Evolutionary conservation across 2,329 filamentous ascomycete species (phyloP).

Genomic region (Exophiala sp.): DNA sequence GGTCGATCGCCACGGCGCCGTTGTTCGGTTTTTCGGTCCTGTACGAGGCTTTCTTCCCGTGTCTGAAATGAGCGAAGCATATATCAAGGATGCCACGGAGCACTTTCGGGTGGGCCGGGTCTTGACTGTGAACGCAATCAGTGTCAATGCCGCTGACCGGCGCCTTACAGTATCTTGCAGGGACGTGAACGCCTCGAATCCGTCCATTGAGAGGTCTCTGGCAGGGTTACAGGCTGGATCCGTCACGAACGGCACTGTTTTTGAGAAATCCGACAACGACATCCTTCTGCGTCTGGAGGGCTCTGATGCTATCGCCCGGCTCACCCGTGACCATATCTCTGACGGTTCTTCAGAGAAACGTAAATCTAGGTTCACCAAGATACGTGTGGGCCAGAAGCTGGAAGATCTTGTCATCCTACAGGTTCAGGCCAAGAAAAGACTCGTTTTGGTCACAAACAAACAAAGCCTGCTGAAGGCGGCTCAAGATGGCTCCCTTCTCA

Average conservation of each 20-base stretch:
- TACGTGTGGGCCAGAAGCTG: slow-evolving; percentile 79
- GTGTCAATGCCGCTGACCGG: slow-evolving; percentile 66
- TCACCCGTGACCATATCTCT: slow-evolving; percentile 74
- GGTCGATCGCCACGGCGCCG: slow-evolving; percentile 71
- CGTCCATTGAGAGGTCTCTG: slow-evolving; percentile 15
- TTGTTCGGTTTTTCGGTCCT: slow-evolving; percentile 86
- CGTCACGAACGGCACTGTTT: slow-evolving; percentile 72
- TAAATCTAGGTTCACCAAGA: slow-evolving; percentile 70
- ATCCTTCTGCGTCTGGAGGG: slow-evolving; percentile 72
- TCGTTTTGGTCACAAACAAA: slow-evolving; percentile 77
- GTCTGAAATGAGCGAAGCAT: slow-evolving; percentile 97
- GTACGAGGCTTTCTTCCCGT: slow-evolving; percentile 85
- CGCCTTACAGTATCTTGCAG: slow-evolving; percentile 90
- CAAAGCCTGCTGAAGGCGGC: slow-evolving; percentile 74
- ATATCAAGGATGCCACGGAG: slow-evolving; percentile 80
- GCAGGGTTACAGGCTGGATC: slow-evolving; percentile 63
- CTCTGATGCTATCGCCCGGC: slow-evolving; percentile 70
- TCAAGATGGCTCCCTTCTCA: slow-evolving; percentile 68
- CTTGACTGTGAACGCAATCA: slow-evolving; percentile 82
- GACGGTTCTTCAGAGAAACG: slow-evolving; percentile 82
- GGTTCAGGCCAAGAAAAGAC: slow-evolving; percentile 73
- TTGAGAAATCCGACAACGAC: slow-evolving; percentile 75
- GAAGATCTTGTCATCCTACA: slow-evolving; percentile 80
- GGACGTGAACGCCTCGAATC: slow-evolving; percentile 57
- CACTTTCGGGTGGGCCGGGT: slow-evolving; percentile 91